Evolutionary conservation across 2,329 filamentous ascomycete species (phyloP), one percentile per base, ranked within the genome.

Genomic region (Xylariaceae sp.): DNA sequence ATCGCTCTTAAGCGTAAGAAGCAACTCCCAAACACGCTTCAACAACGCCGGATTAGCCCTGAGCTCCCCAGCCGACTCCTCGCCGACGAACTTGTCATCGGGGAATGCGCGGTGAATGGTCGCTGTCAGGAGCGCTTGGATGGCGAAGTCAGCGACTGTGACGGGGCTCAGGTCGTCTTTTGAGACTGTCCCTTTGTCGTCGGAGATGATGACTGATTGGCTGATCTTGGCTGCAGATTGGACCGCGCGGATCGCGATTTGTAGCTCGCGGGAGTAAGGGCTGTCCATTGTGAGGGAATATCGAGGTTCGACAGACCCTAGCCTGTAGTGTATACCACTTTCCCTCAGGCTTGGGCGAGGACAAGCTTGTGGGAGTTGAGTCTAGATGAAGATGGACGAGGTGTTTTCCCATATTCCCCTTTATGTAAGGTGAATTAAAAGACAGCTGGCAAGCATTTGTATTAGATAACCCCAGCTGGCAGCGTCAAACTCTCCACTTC

Each of bases 101-200:
- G 78, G 78, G 41, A 80, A 81, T 4, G 70, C 69, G 43, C 61
- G 48, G 42, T 73, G 71, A 46, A 80, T 64, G 2, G 73, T 74
- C 29, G 70, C 64, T 5, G 74, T 74, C 33, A 81, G 67, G 5
- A 81, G 66, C 0, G 76, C 76, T 55, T 81, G 77, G 46, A 79
- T 72, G 43, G 78, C 77, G 52, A 81, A 80, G 60, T 82, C 78
- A 57, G 74, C 79, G 17, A 80, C 67, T 0, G 79, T 82, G 37
- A 81, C 79, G 2, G 76, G 77, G 44, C 72, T 77, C 27, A 78
- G 63, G 57, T 80, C 77, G 35, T 72, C 70, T 51, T 82, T 82
- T 47, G 73, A 66, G 20, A 79, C 60, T 20, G 69, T 66, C 44
- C 72, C 74, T 55, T 77, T 77, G 61, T 77, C 72, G 22, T 68